Conservation (phyloP, 345 rosid species). For the Melaleuca alternifolia region DNA sequence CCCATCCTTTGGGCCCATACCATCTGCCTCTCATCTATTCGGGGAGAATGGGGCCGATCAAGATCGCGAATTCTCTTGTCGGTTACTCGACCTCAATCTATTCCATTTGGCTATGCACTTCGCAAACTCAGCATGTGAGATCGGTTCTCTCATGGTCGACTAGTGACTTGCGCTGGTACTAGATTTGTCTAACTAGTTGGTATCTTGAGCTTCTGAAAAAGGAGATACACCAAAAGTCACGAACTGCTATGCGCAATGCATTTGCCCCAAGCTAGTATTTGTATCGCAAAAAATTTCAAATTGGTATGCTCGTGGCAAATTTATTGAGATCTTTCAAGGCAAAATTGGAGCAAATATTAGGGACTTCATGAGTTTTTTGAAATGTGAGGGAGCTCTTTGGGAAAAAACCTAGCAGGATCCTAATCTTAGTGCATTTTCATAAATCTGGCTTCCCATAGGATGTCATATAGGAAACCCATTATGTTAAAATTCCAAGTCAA, state of each 20-base stretch:
- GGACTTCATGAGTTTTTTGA: not conserved
- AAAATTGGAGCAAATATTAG: not conserved
- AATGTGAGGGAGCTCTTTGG: not conserved
- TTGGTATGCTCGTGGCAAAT: not conserved
- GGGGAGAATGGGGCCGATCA: not conserved
- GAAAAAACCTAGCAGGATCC: not conserved
- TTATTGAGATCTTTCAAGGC: not conserved
- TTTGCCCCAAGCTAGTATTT: not conserved
- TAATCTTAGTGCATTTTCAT: not conserved
- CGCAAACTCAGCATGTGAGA: not conserved
- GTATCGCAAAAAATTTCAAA: rapidly evolving
- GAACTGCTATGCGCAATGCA: rapidly evolving
- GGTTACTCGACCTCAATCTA: not conserved
- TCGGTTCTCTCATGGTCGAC: not conserved
- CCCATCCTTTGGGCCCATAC: not conserved
- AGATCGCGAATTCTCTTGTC: not conserved
- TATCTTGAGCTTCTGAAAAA: not conserved
- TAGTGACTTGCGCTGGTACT: not conserved
- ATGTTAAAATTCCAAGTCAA: not conserved
- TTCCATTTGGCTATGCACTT: not conserved
- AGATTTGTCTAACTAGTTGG: not conserved
- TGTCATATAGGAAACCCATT: not conserved
- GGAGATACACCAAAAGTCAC: not conserved
- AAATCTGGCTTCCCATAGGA: not conserved
- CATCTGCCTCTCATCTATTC: not conserved